phyloP scores from a whole-genome alignment of 176 grass and related monocot genomes.

The Phoenix dactylifera region DNA sequence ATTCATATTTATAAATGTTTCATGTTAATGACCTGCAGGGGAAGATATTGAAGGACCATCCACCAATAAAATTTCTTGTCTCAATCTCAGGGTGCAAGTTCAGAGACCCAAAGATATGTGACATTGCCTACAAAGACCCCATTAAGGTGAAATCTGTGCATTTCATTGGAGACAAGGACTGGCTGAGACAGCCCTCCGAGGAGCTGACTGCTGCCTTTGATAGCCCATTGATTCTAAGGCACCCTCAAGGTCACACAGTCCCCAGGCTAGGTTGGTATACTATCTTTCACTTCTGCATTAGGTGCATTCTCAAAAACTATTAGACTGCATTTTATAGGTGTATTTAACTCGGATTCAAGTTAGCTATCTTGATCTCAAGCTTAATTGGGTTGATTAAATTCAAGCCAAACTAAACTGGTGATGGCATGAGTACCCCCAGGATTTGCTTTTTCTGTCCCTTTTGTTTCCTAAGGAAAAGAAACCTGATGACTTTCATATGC shows the following conservation, averaged over 20 bases:
- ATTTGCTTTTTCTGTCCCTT: too few relatives aligned
- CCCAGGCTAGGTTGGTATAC: conserved; percentile 55
- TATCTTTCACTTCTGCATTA: not conserved
- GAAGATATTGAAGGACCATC: conserved; percentile 63
- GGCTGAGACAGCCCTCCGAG: conserved; percentile 81
- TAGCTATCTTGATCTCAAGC: too few relatives aligned
- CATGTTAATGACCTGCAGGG: conserved; percentile 27
- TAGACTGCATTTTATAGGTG: too few relatives aligned
- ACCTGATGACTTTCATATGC: too few relatives aligned
- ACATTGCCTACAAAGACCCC: conserved; percentile 50
- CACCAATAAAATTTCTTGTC: conserved; percentile 67
- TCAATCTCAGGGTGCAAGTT: conserved; percentile 80
- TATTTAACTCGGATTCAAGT: too few relatives aligned
- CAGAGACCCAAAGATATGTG: conserved; percentile 61
- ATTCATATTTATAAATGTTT: not conserved
- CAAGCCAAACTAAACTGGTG: too few relatives aligned
- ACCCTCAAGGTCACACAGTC: conserved; percentile 84
- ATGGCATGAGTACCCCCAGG: too few relatives aligned
- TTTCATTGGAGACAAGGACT: conserved; percentile 93
- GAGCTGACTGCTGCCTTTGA: conserved; percentile 71
- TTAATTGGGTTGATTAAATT: too few relatives aligned
- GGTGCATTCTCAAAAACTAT: not conserved
- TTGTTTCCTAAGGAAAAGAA: too few relatives aligned
- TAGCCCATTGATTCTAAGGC: conserved; percentile 65
- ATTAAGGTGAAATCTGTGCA: conserved; percentile 73